Evolutionary conservation across 228 moss, liverwort and hornwort genomes (phyloP).

Genomic region (Sphagnum magellanicum): DNA sequence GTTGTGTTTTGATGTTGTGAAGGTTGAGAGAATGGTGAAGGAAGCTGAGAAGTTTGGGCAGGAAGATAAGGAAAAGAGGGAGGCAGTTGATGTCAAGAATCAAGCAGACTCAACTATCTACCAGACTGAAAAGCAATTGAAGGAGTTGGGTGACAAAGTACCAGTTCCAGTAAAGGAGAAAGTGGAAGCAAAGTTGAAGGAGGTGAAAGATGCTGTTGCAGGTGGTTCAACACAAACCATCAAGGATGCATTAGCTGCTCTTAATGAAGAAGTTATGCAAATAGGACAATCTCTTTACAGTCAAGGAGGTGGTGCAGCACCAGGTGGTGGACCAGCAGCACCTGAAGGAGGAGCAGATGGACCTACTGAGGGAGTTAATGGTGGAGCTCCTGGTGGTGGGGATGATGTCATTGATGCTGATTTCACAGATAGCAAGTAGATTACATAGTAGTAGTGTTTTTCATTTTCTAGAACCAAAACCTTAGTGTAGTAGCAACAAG

Average conservation of each 20-base stretch:
- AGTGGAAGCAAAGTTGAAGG: conserved; percentile 16
- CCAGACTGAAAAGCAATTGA: conserved; percentile 27
- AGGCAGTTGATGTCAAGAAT: conserved; percentile 23
- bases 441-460: too few relatives aligned
- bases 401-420: conserved; percentile 29
- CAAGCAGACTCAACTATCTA: conserved; percentile 22
- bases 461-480: too few relatives aligned
- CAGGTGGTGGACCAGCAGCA: conserved; percentile 9
- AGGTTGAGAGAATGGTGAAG: conserved; percentile 30
- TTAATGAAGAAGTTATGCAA: conserved; percentile 29
- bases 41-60: conserved; percentile 26
- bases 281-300: conserved; percentile 24
- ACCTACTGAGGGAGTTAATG: conserved; percentile 9
- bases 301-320: conserved; percentile 10
- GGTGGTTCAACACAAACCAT: conserved; percentile 19
- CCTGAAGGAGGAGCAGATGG: conserved; percentile 16
- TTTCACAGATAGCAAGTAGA: conserved; percentile 26
- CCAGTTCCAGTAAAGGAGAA: conserved; percentile 19
- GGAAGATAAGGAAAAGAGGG: conserved; percentile 26
- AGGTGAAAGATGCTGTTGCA: conserved; percentile 21
- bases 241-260: conserved; percentile 16
- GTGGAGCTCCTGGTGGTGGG: conserved; percentile 2
- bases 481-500: too few relatives aligned
- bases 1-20: not conserved
- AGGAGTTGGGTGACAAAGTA: conserved; percentile 24